Evolutionary conservation across 2,329 filamentous ascomycete species (phyloP), one percentile per base, ranked within the genome.

Genomic region (Samsoniella hepiali): DNA sequence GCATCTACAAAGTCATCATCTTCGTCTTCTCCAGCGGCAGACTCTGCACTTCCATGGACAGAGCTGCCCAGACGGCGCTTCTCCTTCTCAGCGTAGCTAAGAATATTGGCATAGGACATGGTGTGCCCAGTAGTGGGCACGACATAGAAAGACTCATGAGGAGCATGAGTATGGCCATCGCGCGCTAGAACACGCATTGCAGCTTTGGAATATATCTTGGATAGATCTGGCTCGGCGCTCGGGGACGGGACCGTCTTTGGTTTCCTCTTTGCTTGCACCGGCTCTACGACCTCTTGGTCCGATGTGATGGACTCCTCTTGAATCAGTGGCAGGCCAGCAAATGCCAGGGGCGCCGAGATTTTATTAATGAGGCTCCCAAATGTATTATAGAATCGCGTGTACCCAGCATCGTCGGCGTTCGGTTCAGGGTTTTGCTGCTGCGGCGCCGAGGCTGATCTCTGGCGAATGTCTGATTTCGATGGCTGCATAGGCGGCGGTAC

Each of bases 1-100:
- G 93, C 94, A 73, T 97, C 93, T 27, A 96, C 91, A 74, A 97
- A 97, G 72, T 94, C 91, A 63, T 96, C 92, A 36, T 93, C 89
- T 38, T 86, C 86, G 36, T 89, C 84, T 2, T 62, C 59, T n/a
- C 88, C 84, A 3, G 69, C 66, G 13, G 68, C 69, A 29, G 69
- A 84, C n/a, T 79, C 79, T 56, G 86, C 78, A 36, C 84, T 82
- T 34, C 74, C 69, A 63, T 83, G 79, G 8, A 78, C 69, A 2
- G 82, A 84, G 7, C 82, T 81, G 31, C 79, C 84, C 58, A 84
- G 73, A 10, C 86, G 84, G 9, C 86, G 81, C 72, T 84, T 87
- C 72, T 89, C 87, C 70, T 89, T 89, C 67, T 88, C 84, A 42
- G 85, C 86, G 68, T 86, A 88, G 49, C 81, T 89, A 27, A 97